phyloP scores from a whole-genome alignment of 73 alveolate genomes.

The Blepharisma stoltei region DNA sequence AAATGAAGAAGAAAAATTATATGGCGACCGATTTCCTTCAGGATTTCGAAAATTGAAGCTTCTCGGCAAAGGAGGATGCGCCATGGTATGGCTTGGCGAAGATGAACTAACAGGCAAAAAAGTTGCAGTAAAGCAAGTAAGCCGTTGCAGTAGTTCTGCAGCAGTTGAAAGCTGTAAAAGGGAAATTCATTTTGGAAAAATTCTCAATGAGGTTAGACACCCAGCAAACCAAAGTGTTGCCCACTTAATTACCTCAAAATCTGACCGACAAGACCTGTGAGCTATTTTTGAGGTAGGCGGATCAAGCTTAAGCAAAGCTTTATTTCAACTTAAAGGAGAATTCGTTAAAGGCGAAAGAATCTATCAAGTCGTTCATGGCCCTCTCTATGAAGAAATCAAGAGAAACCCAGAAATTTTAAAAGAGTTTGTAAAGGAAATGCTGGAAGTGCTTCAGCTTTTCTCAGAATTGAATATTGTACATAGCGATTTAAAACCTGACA shows the following conservation, averaged over 20 bases:
- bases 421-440: constrained; percentile 35
- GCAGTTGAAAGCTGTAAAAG: constrained; percentile 53
- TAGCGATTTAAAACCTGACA: constrained; percentile 79
- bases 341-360: constrained; percentile 72
- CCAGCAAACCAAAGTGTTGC: constrained; percentile 47
- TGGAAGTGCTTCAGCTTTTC: constrained; percentile 50
- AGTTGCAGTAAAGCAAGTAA: constrained; percentile 70
- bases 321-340: constrained; percentile 69
- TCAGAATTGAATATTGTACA: constrained; percentile 50
- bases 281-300: constrained; percentile 64
- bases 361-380: constrained; percentile 48
- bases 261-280: constrained; percentile 59
- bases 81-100: constrained; percentile 69
- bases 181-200: constrained; percentile 60
- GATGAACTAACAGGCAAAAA: constrained; percentile 34
- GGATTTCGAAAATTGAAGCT: constrained; percentile 51
- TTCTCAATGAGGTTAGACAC: constrained; percentile 36
- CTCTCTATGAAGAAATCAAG: constrained; percentile 38
- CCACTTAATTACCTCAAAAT: constrained; percentile 34
- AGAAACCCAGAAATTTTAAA: constrained; percentile 30
- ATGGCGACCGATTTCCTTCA: constrained; percentile 56
- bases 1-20: constrained; percentile 50
- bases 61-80: constrained; percentile 81
- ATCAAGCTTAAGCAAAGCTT: constrained; percentile 44
- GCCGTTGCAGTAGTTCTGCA: constrained; percentile 39